Percentiles rank a stretch among this genome's conserved stretches.
These are phyloP conservation scores for Amoebophrya sp. DNA, from an alignment of 169 alveolate genomes.

Conservation along the genomic window DNA sequence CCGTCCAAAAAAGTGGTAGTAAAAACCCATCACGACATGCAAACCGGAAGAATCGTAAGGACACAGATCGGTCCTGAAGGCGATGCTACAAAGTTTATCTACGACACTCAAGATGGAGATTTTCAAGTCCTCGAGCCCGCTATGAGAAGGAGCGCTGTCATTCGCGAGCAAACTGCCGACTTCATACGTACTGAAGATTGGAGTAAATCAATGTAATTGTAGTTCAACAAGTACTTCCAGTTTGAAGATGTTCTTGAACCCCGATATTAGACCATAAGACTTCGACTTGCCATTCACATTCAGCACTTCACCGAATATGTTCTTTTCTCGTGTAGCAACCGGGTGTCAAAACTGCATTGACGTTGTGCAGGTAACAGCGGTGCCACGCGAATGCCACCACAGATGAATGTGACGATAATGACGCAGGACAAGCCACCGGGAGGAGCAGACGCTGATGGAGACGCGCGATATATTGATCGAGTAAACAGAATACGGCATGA, in stretches of 20 bases:
- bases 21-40: not conserved
- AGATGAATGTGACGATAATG: not conserved
- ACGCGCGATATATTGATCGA: not conserved
- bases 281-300: too few species aligned
- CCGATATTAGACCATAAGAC: too few species aligned
- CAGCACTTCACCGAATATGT: too few species aligned
- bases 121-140: not conserved
- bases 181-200: slow-evolving; percentile 2
- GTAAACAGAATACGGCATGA: not conserved
- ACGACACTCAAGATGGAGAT: not conserved
- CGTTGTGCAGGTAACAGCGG: slow-evolving; percentile 14
- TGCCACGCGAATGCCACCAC: not conserved
- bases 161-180: slow-evolving; percentile 7
- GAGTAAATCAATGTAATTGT: too few species aligned
- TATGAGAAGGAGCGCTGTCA: not conserved
- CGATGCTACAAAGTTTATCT: not conserved
- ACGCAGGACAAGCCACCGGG: not conserved
- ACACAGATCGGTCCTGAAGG: not conserved
- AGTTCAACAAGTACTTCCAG: too few species aligned
- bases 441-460: not conserved
- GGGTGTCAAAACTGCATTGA: too few species aligned
- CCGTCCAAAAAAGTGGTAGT: not conserved
- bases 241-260: too few species aligned
- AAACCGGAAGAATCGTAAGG: not conserved
- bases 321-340: too few species aligned